Percentiles rank a stretch among this genome's conserved stretches.
Evolutionary conservation across 2,329 filamentous ascomycete species (phyloP).

Genomic region (Rutstroemia sp.): DNA sequence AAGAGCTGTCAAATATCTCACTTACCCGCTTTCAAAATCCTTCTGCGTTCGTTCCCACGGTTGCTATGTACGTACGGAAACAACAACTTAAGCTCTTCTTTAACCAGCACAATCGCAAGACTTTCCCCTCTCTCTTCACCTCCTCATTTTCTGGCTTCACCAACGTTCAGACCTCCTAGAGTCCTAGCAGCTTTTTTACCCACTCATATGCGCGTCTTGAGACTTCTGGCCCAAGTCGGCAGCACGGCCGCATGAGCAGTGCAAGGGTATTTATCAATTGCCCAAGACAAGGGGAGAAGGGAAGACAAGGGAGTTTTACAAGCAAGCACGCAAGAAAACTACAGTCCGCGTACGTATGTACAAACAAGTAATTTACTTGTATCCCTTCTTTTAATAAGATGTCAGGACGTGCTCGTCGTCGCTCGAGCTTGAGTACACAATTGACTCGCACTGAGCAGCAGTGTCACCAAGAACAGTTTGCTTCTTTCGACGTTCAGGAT

Average conservation of each 20-base stretch:
- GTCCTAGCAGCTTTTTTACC: not conserved
- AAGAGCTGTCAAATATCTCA: too few relatives aligned
- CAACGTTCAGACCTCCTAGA: too few relatives aligned
- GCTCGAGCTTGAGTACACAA: slow-evolving; percentile 7
- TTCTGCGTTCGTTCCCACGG: too few relatives aligned
- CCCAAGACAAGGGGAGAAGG: not conserved
- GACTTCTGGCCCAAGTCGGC: slow-evolving; percentile 3
- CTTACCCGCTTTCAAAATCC: too few relatives aligned
- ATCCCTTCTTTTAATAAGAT: not conserved
- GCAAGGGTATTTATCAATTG: slow-evolving; percentile 8
- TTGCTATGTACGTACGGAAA: too few relatives aligned
- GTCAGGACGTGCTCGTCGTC: slow-evolving; percentile 8
- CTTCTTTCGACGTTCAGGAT: slow-evolving; percentile 15
- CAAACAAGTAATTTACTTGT: not conserved
- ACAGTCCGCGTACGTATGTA: not conserved
- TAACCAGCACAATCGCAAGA: not conserved
- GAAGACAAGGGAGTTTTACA: not conserved
- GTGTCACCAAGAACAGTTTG: not conserved
- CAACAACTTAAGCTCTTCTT: not conserved
- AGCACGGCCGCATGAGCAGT: slow-evolving; percentile 7
- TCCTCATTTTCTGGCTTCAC: not conserved
- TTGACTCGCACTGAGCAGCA: slow-evolving; percentile 5
- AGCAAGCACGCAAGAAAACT: not conserved
- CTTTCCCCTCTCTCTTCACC: not conserved
- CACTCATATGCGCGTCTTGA: slow-evolving; percentile 6